Base-by-base conservation (phyloP, 495 filamentous ascomycete genomes). In the Aspergillus leporis region DNA sequence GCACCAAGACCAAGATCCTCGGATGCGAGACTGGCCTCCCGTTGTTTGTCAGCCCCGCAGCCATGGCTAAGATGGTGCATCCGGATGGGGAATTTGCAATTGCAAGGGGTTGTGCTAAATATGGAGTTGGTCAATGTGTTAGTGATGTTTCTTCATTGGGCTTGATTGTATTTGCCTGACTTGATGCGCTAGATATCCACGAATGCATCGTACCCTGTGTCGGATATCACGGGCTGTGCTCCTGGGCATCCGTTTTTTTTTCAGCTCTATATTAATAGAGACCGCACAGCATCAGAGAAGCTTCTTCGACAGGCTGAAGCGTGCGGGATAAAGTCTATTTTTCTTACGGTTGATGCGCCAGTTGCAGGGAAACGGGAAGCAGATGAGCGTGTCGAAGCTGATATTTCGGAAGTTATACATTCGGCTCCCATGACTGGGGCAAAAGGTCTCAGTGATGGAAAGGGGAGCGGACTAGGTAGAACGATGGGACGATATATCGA, bases 301-400 rank as follows among this genome's bases (percentile, higher is more conserved):
- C 67, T 78, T n/a, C 78, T 83, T 3, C 57, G 51, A 9, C 71
- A 66, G 48, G 64, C 69, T 1, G 81, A 85, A 58, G 59, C 62
- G 1, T 64, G 79, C 0, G 70, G 67, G 0, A 68, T 89, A 12
- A 79, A 79, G 46, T 84, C 76, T 2, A 77, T 95, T 47, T 83
- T 87, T 51, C 76, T 95, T 22, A 97, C 92, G 1, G 84, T 96
- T n/a, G 92, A 97, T 69, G 88, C 90, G 2, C 88, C 91, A 1
- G 84, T 90, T 8, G 85, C 90, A 0, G 91, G 91, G 1, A 97
- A 97, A 72, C 79, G 92, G 50, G 92, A 97, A 78, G 83, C 86
- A 30, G 92, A 97, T 70, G 92, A 96, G 68, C 72, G 84, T 2
- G 71, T 71, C 4, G 77, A 79, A n/a, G 72, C 81, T 1, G 79